Evolutionary conservation across 2,329 filamentous ascomycete species (phyloP), one percentile per base, ranked within the genome.

Genomic region (Calonectria pseudoturangicola): DNA sequence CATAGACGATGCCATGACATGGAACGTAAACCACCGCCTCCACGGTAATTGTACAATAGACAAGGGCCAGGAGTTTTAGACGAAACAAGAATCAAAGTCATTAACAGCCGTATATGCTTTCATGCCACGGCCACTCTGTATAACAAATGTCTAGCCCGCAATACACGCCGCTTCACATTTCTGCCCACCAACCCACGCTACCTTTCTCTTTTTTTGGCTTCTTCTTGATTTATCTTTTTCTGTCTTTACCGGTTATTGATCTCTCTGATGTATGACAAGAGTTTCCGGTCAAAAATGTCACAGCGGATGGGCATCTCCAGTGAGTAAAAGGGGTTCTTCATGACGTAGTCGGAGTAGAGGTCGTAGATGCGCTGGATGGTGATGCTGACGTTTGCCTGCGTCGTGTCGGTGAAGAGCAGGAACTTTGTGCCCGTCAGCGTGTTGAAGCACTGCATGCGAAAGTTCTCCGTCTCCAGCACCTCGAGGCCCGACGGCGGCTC

Each of bases 321-420:
- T 81, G 97, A 96, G 86, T 98, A 98, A 82, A 99, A 99, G 1
- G 97, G 97, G 84, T 99, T 99, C 89, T 98, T 99, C 95, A 98
- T 98, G 78, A 99, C 97, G 83, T 95, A 98, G 85, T 99, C 97
- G 64, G 95, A 91, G 86, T 98, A 99, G 66, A 98, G 86, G 83
- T 98, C 97, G 84, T 99, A 98, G 79, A 98, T 93, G 83, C 92
- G 93, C 82, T 92, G 90, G 78, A 98, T 92, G 54, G 96, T 93
- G 15, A 91, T 89, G 79, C 98, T 97, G 47, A 97, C 93, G 81
- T 97, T 98, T 62, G 93, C 91, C 86, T 97, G 96, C 76, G 95
- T 92, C 18, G 91, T 92, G 84, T 98, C 97, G 68, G 97, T 98
- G 83, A 99, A 98, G 68, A 99, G 89, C 47, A 99, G 86, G 83